A percentile compares a stretch with the other conserved stretches of the same genome.
phyloP scores from a whole-genome alignment of 2,329 filamentous ascomycete species.

The Cryphonectria nitschkei region DNA sequence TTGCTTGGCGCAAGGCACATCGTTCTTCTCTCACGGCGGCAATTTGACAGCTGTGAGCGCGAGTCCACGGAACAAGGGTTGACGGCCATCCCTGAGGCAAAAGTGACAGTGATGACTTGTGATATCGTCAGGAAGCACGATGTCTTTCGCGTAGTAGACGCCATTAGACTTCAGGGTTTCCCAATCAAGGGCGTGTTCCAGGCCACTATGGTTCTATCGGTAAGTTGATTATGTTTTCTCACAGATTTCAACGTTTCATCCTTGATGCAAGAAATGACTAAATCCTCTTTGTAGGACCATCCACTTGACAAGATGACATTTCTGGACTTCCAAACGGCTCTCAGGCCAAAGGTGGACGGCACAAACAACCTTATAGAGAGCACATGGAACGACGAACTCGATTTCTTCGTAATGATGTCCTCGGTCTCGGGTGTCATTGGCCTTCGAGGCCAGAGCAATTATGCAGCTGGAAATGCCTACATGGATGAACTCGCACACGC shows the following conservation, averaged over 20 bases:
- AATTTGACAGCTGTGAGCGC: conserved; percentile 22
- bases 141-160: conserved; percentile 12
- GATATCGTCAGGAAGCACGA: conserved; percentile 37
- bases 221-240: neutral
- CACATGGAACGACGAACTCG: conserved; percentile 30
- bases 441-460: conserved; percentile 39
- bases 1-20: conserved; percentile 38
- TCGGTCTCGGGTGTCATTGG: conserved; percentile 41
- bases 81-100: conserved; percentile 25
- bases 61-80: conserved; percentile 7
- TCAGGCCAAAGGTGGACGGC: conserved; percentile 29
- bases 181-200: conserved; percentile 49
- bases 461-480: conserved; percentile 42
- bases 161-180: conserved; percentile 19
- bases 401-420: conserved; percentile 44
- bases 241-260: neutral
- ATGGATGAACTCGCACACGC: conserved; percentile 26
- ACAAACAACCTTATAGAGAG: conserved; percentile 30
- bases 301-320: neutral
- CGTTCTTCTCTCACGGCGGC: conserved; percentile 37
- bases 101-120: conserved; percentile 37
- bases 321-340: neutral
- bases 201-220: conserved; percentile 44
- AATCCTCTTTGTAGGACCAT: neutral
- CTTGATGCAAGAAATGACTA: neutral